Conservation (phyloP, 2,329 filamentous ascomycete genomes). For the Sporothrix mexicana region DNA sequence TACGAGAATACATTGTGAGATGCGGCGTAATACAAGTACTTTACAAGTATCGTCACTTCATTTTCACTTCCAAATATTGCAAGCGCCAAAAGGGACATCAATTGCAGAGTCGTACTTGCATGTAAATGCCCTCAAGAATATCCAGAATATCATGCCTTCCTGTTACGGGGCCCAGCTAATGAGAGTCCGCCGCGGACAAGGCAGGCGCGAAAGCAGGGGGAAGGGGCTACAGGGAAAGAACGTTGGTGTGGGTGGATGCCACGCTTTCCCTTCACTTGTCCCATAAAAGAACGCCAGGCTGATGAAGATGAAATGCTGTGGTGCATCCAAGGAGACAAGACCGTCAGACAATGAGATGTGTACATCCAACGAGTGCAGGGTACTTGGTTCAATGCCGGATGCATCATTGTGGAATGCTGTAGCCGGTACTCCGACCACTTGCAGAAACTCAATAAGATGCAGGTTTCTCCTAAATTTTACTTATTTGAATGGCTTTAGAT, state of each 20-base stretch:
- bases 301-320: constrained; percentile 13
- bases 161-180: constrained; percentile 14
- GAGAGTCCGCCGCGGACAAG: constrained; percentile 19
- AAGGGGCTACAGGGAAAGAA: constrained; percentile 11
- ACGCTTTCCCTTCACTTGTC: background rate
- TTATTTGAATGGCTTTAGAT: background rate
- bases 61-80: background rate
- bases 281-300: constrained; percentile 19
- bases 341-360: background rate
- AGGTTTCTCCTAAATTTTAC: too few relatives aligned
- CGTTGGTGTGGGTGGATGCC: constrained; percentile 19
- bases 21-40: background rate
- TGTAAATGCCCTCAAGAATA: constrained; percentile 1
- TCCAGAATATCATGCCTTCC: constrained; percentile 11
- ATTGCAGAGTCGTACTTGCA: background rate
- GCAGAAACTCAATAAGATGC: background rate
- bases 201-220: constrained; percentile 28
- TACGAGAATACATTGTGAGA: background rate
- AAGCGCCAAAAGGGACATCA: background rate
- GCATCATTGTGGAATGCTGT: background rate
- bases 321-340: background rate
- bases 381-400: background rate
- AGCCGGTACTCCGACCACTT: constrained; percentile 11
- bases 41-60: too few relatives aligned
- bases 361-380: constrained; percentile 1